phyloP scores from a whole-genome alignment of 2,329 filamentous ascomycete species.

The Penicillium brevicompactum region DNA sequence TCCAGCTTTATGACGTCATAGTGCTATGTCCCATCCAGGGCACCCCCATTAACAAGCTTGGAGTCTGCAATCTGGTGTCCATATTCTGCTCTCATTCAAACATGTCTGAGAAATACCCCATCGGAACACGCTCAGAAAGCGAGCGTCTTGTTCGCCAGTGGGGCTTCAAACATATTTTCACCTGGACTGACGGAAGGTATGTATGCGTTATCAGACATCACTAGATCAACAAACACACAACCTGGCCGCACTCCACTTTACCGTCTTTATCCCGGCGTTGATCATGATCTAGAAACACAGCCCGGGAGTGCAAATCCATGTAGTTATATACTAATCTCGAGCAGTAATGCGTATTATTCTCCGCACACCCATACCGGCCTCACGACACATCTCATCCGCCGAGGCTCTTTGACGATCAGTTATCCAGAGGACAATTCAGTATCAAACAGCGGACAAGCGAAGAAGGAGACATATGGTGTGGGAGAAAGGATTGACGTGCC shows the following conservation, averaged over 20 bases:
- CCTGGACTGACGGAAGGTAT: conserved; percentile 62
- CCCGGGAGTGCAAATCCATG: too few species aligned
- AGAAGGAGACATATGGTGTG: conserved; percentile 58
- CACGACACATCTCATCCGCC: conserved; percentile 63
- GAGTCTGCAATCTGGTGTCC: background rate
- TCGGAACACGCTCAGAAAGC: conserved; percentile 47
- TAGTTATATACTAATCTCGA: background rate
- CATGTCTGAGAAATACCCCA: conserved; percentile 36
- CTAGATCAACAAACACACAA: too few species aligned
- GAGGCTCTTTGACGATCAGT: conserved; percentile 58
- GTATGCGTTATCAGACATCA: background rate
- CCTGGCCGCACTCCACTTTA: too few species aligned
- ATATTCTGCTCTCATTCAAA: background rate
- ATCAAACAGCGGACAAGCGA: conserved; percentile 28
- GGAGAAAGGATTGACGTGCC: conserved; percentile 61
- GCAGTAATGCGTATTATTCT: conserved; percentile 61
- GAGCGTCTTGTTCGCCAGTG: conserved; percentile 58
- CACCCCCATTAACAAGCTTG: background rate
- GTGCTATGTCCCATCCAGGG: background rate
- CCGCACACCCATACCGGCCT: conserved; percentile 59
- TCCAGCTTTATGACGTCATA: background rate
- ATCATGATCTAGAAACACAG: too few species aligned
- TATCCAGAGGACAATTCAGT: conserved; percentile 55
- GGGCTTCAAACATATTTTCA: conserved; percentile 64
- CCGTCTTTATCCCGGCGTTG: too few species aligned